Evolutionary conservation across 2,329 filamentous ascomycete species (phyloP).

Genomic region (Madurella fahalii): DNA sequence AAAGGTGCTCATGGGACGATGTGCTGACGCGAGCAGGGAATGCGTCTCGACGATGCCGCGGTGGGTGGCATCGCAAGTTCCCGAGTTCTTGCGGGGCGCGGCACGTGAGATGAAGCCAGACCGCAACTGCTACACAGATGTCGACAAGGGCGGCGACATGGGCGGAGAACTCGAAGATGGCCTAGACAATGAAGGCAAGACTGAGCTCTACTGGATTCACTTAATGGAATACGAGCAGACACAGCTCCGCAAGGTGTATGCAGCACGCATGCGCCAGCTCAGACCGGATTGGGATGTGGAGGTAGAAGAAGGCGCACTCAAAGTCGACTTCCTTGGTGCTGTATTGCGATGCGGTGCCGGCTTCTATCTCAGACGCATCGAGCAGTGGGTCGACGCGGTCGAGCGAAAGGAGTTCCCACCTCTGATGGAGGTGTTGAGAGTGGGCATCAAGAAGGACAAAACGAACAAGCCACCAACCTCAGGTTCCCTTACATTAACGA

Average conservation of each 20-base stretch:
- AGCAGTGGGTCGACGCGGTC: slow-evolving; percentile 26
- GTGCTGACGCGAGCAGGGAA: slow-evolving; percentile 23
- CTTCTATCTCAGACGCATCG: slow-evolving; percentile 22
- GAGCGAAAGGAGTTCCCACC: slow-evolving; percentile 19
- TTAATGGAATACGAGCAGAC: slow-evolving; percentile 38
- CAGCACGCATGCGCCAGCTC: slow-evolving; percentile 30
- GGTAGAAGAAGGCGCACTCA: slow-evolving; percentile 25
- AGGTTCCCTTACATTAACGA: neutral
- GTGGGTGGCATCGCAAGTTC: slow-evolving; percentile 34
- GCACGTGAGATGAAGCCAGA: slow-evolving; percentile 31
- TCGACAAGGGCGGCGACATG: slow-evolving; percentile 18
- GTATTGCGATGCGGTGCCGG: slow-evolving; percentile 24
- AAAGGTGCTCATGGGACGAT: neutral
- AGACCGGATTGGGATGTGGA: slow-evolving; percentile 33
- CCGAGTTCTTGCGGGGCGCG: slow-evolving; percentile 32
- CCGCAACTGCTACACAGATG: slow-evolving; percentile 31
- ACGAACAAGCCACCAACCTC: neutral
- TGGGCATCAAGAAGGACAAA: slow-evolving; percentile 21
- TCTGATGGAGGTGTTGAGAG: slow-evolving; percentile 23
- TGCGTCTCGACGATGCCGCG: slow-evolving; percentile 38
- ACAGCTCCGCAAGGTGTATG: slow-evolving; percentile 33
- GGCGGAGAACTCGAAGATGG: slow-evolving; percentile 16
- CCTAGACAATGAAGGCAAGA: slow-evolving; percentile 38
- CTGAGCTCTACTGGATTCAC: slow-evolving; percentile 36
- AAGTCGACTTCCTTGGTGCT: slow-evolving; percentile 31